Evolutionary conservation across 805 yeast genomes (phyloP).

Genomic region (Lipomyces chichibuensis): DNA sequence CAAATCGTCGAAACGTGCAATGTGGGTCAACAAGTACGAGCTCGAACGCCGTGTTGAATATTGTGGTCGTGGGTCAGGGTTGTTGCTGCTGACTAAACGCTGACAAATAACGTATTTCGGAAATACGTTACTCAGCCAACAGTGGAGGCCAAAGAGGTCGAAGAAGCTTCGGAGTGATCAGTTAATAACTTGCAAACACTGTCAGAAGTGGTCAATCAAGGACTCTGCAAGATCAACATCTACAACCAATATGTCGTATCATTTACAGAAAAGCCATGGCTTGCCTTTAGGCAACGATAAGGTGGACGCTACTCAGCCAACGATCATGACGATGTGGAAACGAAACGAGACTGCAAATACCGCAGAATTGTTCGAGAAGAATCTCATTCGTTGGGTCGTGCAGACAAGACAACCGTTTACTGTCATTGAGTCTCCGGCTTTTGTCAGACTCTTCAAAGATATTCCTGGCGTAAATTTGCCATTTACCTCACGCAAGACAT

Average conservation of each 20-base stretch:
- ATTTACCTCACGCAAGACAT: slow-evolving; percentile 3
- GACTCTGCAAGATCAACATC: no score
- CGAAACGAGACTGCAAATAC: neutral
- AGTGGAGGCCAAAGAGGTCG: no score
- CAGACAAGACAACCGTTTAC: neutral
- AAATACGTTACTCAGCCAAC: no score
- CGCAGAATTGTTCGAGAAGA: neutral
- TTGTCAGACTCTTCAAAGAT: slow-evolving; percentile 4
- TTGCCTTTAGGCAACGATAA: neutral
- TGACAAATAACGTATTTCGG: no score
- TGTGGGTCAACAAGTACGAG: neutral
- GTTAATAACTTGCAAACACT: no score
- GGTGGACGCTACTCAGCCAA: neutral
- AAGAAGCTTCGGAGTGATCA: no score
- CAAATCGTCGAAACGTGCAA: neutral
- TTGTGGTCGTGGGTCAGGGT: no score
- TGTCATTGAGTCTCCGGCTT: slow-evolving; percentile 2
- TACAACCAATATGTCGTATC: no score
- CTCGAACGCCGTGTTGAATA: neutral
- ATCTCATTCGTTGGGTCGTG: neutral
- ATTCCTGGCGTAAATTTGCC: slow-evolving; percentile 6
- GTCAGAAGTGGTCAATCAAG: no score
- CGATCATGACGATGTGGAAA: neutral
- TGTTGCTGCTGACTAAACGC: no score
- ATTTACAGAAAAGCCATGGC: no score